Percentiles rank a stretch among this genome's conserved stretches.
These are phyloP conservation scores for Ophiocordyceps sinensis DNA, from an alignment of 2,329 filamentous ascomycete species.

Conservation along the genomic window DNA sequence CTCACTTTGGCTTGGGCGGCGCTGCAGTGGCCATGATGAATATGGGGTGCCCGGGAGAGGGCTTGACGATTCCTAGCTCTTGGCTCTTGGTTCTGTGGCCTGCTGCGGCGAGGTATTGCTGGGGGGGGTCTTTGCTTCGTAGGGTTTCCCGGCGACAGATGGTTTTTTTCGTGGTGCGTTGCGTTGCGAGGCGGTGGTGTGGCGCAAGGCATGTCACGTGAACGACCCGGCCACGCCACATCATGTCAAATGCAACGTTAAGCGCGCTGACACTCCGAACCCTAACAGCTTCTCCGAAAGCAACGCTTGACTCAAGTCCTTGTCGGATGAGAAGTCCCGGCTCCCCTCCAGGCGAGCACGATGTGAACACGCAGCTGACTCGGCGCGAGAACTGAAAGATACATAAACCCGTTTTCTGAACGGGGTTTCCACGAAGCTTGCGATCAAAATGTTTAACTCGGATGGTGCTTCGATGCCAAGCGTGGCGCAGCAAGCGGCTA, in stretches of 20 bases:
- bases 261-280: no score
- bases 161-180: slow-evolving; percentile 29
- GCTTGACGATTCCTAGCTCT: neutral
- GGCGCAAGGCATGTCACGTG: slow-evolving; percentile 11
- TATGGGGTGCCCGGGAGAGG: neutral
- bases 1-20: slow-evolving; percentile 26
- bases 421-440: no score
- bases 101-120: neutral
- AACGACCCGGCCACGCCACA: no score
- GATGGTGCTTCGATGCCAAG: slow-evolving; percentile 11
- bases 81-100: neutral
- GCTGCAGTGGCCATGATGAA: slow-evolving; percentile 24
- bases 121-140: slow-evolving; percentile 7
- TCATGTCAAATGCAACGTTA: no score
- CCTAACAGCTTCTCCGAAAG: no score
- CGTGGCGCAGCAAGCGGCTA: slow-evolving; percentile 16
- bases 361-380: no score
- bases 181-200: slow-evolving; percentile 10
- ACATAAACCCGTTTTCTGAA: no score
- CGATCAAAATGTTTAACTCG: no score
- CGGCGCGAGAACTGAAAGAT: no score
- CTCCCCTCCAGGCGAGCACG: no score
- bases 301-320: no score
- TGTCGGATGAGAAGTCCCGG: no score
- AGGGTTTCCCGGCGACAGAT: slow-evolving; percentile 18